phyloP scores from a whole-genome alignment of 805 yeast species.

The Pichia nakasei region DNA sequence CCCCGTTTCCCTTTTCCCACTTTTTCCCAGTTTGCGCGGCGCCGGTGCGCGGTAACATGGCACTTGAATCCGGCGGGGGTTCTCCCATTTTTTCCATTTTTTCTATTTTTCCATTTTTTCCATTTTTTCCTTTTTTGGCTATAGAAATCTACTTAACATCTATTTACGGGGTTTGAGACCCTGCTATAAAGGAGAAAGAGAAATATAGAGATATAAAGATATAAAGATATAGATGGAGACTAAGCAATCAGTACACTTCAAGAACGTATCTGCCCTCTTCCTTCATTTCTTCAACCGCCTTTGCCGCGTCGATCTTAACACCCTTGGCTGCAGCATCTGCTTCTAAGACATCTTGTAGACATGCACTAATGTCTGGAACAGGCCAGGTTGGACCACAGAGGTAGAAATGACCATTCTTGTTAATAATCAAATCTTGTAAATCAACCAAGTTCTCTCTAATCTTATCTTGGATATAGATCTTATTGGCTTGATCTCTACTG shows the following conservation, averaged over 20 bases:
- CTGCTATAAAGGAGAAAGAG: too few species aligned
- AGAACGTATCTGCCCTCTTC: slow-evolving; percentile 86
- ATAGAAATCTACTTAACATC: too few species aligned
- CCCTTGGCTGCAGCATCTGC: slow-evolving; percentile 66
- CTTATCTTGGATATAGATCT: slow-evolving; percentile 90
- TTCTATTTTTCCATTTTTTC: too few species aligned
- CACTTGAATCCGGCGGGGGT: too few species aligned
- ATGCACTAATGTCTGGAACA: slow-evolving; percentile 90
- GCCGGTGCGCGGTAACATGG: too few species aligned
- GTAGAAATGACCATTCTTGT: slow-evolving; percentile 81
- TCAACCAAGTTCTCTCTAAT: slow-evolving; percentile 69
- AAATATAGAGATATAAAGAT: too few species aligned
- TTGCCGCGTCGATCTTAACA: slow-evolving; percentile 58
- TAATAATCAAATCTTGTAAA: slow-evolving; percentile 70
- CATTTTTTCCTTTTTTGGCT: too few species aligned
- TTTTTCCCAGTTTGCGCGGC: too few species aligned
- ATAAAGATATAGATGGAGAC: too few species aligned
- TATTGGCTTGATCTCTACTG: slow-evolving; percentile 93
- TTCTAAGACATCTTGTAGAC: slow-evolving; percentile 70
- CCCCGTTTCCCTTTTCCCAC: too few species aligned
- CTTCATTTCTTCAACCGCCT: slow-evolving; percentile 86
- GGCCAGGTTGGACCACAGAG: slow-evolving; percentile 99
- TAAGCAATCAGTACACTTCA: slow-evolving; percentile 73
- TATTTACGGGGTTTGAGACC: too few species aligned
- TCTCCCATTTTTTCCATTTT: too few species aligned